Conservation (phyloP, 2,329 filamentous ascomycete genomes). For the Trichophyton schoenleinii region DNA sequence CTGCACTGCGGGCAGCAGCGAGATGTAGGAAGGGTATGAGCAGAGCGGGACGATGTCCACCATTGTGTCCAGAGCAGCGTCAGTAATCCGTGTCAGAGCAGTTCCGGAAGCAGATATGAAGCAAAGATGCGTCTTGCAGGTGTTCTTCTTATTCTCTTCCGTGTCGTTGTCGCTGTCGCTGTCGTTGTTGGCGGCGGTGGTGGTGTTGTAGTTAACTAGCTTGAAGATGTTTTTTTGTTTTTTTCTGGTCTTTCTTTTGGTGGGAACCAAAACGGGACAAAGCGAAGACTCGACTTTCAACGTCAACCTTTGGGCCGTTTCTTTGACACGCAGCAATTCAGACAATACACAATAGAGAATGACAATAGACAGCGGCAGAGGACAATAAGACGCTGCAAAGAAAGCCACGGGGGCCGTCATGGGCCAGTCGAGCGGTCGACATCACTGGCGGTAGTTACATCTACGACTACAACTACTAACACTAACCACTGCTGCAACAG, state of each 20-base stretch:
- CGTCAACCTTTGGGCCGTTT: not conserved
- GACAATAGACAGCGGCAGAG: not conserved
- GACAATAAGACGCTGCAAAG: not conserved
- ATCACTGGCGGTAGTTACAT: not conserved
- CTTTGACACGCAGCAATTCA: not conserved
- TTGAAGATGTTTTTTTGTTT: no score
- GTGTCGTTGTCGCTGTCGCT: no score
- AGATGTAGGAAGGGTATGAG: constrained; percentile 53
- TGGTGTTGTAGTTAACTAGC: no score
- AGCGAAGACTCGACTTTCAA: not conserved
- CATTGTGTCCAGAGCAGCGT: constrained; percentile 23
- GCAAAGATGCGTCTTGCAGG: no score
- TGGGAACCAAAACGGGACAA: not conserved
- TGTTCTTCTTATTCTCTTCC: no score
- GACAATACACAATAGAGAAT: not conserved
- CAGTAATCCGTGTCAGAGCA: no score
- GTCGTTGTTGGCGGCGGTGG: no score
- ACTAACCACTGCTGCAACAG: no score
- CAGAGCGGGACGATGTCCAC: constrained; percentile 38
- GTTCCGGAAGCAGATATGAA: no score
- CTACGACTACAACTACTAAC: no score
- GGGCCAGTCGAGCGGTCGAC: not conserved
- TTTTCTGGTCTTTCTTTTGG: no score
- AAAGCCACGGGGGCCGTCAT: not conserved
- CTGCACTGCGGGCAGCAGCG: constrained; percentile 75